These are phyloP conservation scores for Pythium aristosporum DNA, from an alignment of 352 stramenopile species.

Conservation along the genomic window DNA sequence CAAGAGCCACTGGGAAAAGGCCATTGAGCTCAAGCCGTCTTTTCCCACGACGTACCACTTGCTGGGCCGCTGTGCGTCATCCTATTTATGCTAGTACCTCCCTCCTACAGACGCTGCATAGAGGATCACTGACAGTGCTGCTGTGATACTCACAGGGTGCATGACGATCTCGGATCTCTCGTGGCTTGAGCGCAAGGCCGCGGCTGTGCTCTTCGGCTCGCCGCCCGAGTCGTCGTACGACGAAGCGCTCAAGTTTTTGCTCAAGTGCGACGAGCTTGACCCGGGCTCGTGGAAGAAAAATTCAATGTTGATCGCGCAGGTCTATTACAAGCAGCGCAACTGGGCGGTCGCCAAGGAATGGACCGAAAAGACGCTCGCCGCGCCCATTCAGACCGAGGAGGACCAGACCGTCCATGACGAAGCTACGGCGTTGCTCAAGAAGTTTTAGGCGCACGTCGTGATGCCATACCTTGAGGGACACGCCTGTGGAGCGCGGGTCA, in stretches of 20 bases:
- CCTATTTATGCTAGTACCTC: no score
- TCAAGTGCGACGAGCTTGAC: conserved; percentile 71
- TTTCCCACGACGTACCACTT: conserved; percentile 78
- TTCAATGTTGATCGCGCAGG: conserved; percentile 72
- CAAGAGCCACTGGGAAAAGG: conserved; percentile 79
- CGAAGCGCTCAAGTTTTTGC: conserved; percentile 70
- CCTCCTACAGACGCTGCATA: no score
- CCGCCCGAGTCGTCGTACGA: conserved; percentile 82
- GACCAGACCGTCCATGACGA: conserved; percentile 72
- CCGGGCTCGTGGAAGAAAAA: conserved; percentile 86
- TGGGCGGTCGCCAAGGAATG: conserved; percentile 64
- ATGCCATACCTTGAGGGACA: neutral
- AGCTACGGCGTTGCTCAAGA: conserved; percentile 45
- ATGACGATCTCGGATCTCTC: conserved; percentile 81
- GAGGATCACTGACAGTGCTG: neutral
- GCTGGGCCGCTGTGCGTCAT: conserved; percentile 57
- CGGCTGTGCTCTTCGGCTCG: conserved; percentile 76
- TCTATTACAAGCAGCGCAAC: conserved; percentile 83
- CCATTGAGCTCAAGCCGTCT: conserved; percentile 64
- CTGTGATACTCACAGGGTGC: conserved; percentile 41
- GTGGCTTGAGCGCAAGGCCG: conserved; percentile 85
- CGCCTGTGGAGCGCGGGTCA: no score
- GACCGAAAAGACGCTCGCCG: conserved; percentile 61
- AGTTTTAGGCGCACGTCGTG: conserved; percentile 16
- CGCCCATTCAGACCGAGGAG: conserved; percentile 56